A percentile compares a stretch with the other conserved stretches of the same genome.
These are phyloP conservation scores for Pseudohyphozyma bogoriensis DNA, from an alignment of 768 basidiomycete genomes.

Conservation along the genomic window DNA sequence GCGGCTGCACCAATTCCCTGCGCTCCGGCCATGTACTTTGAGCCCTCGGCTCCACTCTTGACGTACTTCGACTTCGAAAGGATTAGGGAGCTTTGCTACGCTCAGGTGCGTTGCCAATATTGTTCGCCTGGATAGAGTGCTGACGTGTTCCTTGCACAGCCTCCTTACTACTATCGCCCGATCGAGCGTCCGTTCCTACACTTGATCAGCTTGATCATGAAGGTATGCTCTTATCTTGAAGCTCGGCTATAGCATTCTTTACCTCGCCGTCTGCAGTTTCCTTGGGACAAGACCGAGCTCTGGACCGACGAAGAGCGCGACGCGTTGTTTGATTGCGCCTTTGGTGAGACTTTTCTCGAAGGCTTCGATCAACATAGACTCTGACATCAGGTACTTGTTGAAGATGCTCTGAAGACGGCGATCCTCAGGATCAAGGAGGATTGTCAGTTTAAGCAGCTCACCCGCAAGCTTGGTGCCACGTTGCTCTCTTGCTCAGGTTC, in stretches of 20 bases:
- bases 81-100: too few relatives aligned
- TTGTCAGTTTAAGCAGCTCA: neutral
- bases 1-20: neutral
- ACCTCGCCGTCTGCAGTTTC: conserved; percentile 6
- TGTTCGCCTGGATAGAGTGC: too few relatives aligned
- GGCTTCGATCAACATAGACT: too few relatives aligned
- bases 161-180: neutral
- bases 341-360: neutral
- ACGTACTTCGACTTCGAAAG: too few relatives aligned
- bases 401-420: neutral
- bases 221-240: neutral
- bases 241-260: neutral
- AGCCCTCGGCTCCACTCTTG: too few relatives aligned
- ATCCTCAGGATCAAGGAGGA: too few relatives aligned
- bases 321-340: neutral
- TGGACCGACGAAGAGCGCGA: conserved; percentile 7
- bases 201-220: conserved; percentile 8
- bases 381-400: neutral
- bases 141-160: neutral
- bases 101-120: too few relatives aligned
- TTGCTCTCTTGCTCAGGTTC: neutral
- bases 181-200: conserved; percentile 18
- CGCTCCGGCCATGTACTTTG: neutral
- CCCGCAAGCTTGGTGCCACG: neutral
- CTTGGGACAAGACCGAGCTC: conserved; percentile 3